Base-by-base conservation (phyloP, 495 filamentous ascomycete genomes). In the Acidiella bohemica region DNA sequence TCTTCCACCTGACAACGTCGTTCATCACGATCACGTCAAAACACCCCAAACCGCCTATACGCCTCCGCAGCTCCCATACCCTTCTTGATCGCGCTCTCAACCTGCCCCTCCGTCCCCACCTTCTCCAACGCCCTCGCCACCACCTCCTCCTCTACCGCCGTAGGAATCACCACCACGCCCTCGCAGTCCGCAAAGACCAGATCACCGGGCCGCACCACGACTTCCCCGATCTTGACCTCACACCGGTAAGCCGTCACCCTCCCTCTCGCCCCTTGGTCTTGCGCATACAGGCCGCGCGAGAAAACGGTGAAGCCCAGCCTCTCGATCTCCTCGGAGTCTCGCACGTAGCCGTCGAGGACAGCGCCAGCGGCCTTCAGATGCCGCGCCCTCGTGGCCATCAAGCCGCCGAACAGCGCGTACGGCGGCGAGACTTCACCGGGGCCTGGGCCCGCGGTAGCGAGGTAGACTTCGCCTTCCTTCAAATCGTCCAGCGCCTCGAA, bases 321-420 rank as follows among this genome's bases (percentile, higher is more conserved):
- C 36, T 39, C 36, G 10, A 39, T 39, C 24, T 39, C 36, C 12
- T n/a, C 14, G 2, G 36, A 23, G 36, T 39, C 36, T 29, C 36
- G 22, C 7, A 30, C 36, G 12, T 28, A 28, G 22, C 36, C 36
- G 18, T 39, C 24, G 4, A 39, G 18, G 8, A 39, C 36, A 19
- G 36, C 36, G 26, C 36, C 36, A 4, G 36, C 36, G n/a, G 36
- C 36, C 19, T 39, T 39, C 23, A 39, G 24, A 29, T 39, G 36
- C 23, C 14, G 21, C 26, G 36, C 36, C n/a, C 36, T 23, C 1
- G 36, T 39, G 4, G 23, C 14, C 36, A 39, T 39, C 3, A 39
- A n/a, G 7, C 36, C 36, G 23, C 36, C 36, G 7, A 23, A 39
- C 24, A 39, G 36, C 3, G 36, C 36, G 26, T 39, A 39, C n/a